Evolutionary conservation across 768 basidiomycete genomes (phyloP).

Genomic region (Pleurotus citrinopileatus): DNA sequence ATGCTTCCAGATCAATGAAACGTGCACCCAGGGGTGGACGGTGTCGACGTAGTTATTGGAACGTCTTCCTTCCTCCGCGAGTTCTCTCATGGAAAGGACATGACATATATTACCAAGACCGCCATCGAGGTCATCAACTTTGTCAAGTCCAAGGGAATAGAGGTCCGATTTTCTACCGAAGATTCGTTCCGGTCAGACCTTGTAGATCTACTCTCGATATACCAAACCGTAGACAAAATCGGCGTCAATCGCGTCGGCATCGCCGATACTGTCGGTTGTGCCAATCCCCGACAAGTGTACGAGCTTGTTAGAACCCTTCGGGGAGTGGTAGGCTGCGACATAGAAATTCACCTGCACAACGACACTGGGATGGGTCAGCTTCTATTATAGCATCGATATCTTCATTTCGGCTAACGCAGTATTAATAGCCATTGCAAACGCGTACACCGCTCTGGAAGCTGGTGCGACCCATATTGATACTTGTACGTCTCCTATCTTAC

Average conservation of each 20-base stretch:
- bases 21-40: conserved; percentile 76
- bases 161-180: conserved; percentile 99
- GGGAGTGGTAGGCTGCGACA: conserved; percentile 96
- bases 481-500: conserved; percentile 45
- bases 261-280: conserved; percentile 98
- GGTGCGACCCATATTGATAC: conserved; percentile 99
- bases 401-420: conserved; percentile 9
- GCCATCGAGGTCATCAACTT: conserved; percentile 98
- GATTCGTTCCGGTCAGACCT: conserved; percentile 99
- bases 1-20: conserved; percentile 7
- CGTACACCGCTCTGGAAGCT: conserved; percentile 96
- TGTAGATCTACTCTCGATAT: conserved; percentile 97
- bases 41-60: conserved; percentile 98
- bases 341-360: conserved; percentile 97
- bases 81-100: conserved; percentile 99
- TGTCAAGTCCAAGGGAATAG: conserved; percentile 99
- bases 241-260: conserved; percentile 99
- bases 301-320: conserved; percentile 95
- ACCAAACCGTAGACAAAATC: conserved; percentile 99
- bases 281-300: conserved; percentile 98
- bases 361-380: conserved; percentile 91
- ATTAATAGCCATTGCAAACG: conserved; percentile 86
- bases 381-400: neutral
- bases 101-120: conserved; percentile 98
- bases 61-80: conserved; percentile 99